Evolutionary conservation across 306 rosid genomes (phyloP), one percentile per base, ranked within the genome.

Genomic region (Ammopiptanthus mongolicus): DNA sequence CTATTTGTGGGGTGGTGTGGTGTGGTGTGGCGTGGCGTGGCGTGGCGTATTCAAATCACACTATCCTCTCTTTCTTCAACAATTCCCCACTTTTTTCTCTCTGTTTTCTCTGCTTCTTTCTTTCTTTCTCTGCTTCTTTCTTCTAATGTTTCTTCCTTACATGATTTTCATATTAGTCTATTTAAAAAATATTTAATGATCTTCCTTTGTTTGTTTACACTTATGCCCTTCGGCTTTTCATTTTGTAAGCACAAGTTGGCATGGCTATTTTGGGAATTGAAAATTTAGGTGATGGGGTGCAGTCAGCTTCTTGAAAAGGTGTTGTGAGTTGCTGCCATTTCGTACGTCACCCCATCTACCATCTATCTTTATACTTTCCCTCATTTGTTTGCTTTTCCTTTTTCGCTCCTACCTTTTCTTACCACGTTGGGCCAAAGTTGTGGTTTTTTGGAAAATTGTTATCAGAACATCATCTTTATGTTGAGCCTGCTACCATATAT

Each of bases 51-150:
- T 76, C 78, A 65, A 78, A 33, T 51, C 63, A 61, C 25, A 63
- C 22, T 11, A 41, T 9, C 47, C 34, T 56, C 50, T 81, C 81
- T 52, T 8, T 53, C 79, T 47, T 55, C 78, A 60, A 76, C 81
- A 72, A 76, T 34, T 64, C 85, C 72, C 95, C 93, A 64, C 90
- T 65, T 84, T 88, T 90, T 86, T 85, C 91, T 90, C 89, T 65
- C 19, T 71, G 59, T 69, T 63, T 71, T 81, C 47, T 62, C 76
- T 58, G 19, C 42, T 46, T 21, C 53, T 52, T 52, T 25, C 28
- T 25, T 25, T 1, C 28, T 25, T 25, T 9, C 71, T 19, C 19
- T 36, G 5, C 4, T 52, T 52, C 4, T 52, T 52, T 65, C 77
- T 60, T 41, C 25, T 8, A 23, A 66, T 50, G 65, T 59, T 23